A percentile compares a stretch with the other conserved stretches of the same genome.
These are phyloP conservation scores for Aspergillus versicolor DNA, from an alignment of 2,329 filamentous ascomycete genomes.

Conservation along the genomic window DNA sequence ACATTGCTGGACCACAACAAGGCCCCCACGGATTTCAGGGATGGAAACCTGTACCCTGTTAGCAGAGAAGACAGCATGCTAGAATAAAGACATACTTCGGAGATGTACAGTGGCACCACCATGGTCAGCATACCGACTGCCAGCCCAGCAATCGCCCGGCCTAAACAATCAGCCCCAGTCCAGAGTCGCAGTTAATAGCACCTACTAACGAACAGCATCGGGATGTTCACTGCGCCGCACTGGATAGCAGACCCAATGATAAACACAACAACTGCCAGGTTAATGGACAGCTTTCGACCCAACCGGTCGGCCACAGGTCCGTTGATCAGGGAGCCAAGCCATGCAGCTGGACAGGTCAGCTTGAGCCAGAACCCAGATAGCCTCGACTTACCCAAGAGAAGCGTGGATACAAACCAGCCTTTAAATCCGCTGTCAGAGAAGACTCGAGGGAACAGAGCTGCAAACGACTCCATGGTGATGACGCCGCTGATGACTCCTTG, in stretches of 20 bases:
- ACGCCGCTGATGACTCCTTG: conserved; percentile 52
- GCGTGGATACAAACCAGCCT: conserved; percentile 54
- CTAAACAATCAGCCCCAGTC: too few species aligned
- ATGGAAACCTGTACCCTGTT: conserved; percentile 17
- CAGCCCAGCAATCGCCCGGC: conserved; percentile 43
- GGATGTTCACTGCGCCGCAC: conserved; percentile 41
- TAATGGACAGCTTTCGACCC: conserved; percentile 59
- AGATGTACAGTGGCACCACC: conserved; percentile 51
- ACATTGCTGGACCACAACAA: conserved; percentile 42
- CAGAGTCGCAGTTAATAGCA: too few species aligned
- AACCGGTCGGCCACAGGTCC: conserved; percentile 48
- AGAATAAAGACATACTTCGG: conserved; percentile 38
- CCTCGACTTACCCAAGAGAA: conserved; percentile 41
- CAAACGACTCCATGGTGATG: conserved; percentile 49
- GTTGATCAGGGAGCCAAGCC: conserved; percentile 50
- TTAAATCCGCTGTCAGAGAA: conserved; percentile 49
- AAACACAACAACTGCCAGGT: conserved; percentile 60
- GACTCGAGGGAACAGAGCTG: conserved; percentile 40
- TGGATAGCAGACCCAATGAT: conserved; percentile 58
- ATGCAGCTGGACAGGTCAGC: conserved; percentile 39
- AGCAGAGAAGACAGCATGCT: too few species aligned
- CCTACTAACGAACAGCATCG: conserved; percentile 47
- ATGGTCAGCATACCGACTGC: conserved; percentile 45
- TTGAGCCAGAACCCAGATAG: not conserved
- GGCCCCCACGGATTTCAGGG: conserved; percentile 37